phyloP scores from a whole-genome alignment of 768 basidiomycete species.

The Termitomyces eurrhizus region DNA sequence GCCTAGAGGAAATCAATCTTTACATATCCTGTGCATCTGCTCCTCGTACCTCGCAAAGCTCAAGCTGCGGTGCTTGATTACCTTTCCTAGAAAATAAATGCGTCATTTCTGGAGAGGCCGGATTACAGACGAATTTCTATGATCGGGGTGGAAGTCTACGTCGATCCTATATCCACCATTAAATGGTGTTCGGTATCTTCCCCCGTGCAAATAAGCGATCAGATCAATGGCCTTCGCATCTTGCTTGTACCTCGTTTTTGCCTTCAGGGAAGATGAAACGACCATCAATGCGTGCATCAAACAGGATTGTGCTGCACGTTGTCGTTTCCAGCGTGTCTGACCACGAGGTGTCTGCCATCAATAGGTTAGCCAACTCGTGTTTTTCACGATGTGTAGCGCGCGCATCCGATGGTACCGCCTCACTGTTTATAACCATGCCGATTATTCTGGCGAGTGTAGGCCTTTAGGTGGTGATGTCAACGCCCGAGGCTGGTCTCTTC shows the following conservation, averaged over 20 bases:
- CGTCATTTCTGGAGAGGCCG: neutral
- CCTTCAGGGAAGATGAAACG: neutral
- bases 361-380: neutral
- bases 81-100: neutral
- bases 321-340: neutral
- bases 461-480: neutral
- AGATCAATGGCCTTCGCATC: neutral
- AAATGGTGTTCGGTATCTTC: neutral
- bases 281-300: neutral
- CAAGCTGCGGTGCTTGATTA: neutral
- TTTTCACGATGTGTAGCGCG: neutral
- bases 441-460: neutral
- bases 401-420: neutral
- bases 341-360: neutral
- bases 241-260: neutral
- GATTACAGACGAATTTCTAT: neutral
- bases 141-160: neutral
- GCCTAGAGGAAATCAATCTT: constrained; percentile 30
- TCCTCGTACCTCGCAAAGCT: constrained; percentile 13
- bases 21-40: neutral
- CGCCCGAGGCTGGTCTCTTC: constrained; percentile 21
- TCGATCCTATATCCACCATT: neutral
- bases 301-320: neutral
- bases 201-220: neutral
- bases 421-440: neutral